A percentile compares a stretch with the other conserved stretches of the same genome.
These are phyloP conservation scores for Neurospora sp. DNA, from an alignment of 2,329 filamentous ascomycete genomes.

Conservation along the genomic window DNA sequence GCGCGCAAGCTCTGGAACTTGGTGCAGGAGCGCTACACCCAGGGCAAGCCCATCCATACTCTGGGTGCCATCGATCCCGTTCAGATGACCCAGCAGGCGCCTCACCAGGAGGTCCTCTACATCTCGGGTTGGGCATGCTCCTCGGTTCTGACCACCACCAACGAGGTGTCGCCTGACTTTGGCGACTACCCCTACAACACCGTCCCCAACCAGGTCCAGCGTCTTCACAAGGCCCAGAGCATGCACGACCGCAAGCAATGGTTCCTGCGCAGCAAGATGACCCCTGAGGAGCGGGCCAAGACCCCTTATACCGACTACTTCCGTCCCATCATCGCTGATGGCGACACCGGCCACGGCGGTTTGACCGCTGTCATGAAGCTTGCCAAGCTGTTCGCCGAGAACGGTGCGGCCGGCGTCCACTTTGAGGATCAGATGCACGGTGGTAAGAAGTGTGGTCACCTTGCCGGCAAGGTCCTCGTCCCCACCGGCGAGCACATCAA, in stretches of 20 bases:
- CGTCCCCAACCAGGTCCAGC: constrained; percentile 94
- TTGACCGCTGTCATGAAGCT: constrained; percentile 89
- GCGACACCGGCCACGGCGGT: constrained; percentile 91
- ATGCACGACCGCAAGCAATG: constrained; percentile 96
- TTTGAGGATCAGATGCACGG: constrained; percentile 97
- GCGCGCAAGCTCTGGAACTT: constrained; percentile 90
- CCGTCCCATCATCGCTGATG: constrained; percentile 89
- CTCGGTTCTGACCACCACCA: constrained; percentile 81
- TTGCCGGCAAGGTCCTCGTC: constrained; percentile 92
- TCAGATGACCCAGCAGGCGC: constrained; percentile 97
- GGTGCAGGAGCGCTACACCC: constrained; percentile 64
- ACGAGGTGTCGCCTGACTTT: constrained; percentile 96
- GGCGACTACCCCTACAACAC: constrained; percentile 99
- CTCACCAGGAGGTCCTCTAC: constrained; percentile 92
- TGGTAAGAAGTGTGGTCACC: constrained; percentile 95
- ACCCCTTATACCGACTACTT: constrained; percentile 87
- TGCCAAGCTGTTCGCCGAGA: constrained; percentile 94
- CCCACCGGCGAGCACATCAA: constrained; percentile 95
- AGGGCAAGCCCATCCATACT: constrained; percentile 85
- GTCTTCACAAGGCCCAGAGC: constrained; percentile 90
- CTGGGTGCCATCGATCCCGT: constrained; percentile 98
- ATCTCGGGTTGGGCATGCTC: constrained; percentile 97
- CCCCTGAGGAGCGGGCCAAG: constrained; percentile 56
- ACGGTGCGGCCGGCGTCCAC: constrained; percentile 90
- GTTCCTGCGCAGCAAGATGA: constrained; percentile 73